These are phyloP conservation scores for Vachellia pachyceras DNA, from an alignment of 306 rosid species.

Conservation along the genomic window DNA sequence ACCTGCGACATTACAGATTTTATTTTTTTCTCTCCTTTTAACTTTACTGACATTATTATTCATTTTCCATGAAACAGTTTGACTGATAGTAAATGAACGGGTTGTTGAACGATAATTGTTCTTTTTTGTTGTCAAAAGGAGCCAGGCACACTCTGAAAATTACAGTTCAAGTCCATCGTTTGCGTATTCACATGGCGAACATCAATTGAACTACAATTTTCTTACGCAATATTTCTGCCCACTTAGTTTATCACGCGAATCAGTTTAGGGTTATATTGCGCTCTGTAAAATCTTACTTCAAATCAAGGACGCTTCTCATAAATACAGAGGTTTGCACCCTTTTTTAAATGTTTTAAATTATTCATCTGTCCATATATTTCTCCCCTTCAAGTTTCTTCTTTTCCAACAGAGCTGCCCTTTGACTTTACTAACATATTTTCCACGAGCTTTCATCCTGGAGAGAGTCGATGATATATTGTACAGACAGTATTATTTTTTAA, in stretches of 20 bases:
- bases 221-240: not conserved
- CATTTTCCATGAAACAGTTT: not conserved
- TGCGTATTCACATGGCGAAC: no score
- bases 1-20: conserved; percentile 10
- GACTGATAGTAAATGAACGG: not conserved
- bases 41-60: conserved; percentile 1
- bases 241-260: not conserved
- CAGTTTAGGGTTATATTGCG: not conserved
- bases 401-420: not conserved
- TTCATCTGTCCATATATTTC: not conserved
- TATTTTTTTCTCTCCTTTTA: not conserved
- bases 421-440: not conserved
- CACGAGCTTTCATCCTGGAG: not conserved
- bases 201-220: not conserved
- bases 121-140: not conserved
- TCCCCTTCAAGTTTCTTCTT: not conserved
- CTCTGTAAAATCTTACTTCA: not conserved
- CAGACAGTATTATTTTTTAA: no score
- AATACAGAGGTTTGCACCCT: not conserved
- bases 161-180: not conserved
- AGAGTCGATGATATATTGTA: no score
- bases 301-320: not conserved
- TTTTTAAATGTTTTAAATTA: no score
- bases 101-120: not conserved
- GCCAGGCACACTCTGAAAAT: not conserved